Evolutionary conservation across 495 filamentous ascomycete genomes (phyloP).

Genomic region (Bathelium albidoporum): DNA sequence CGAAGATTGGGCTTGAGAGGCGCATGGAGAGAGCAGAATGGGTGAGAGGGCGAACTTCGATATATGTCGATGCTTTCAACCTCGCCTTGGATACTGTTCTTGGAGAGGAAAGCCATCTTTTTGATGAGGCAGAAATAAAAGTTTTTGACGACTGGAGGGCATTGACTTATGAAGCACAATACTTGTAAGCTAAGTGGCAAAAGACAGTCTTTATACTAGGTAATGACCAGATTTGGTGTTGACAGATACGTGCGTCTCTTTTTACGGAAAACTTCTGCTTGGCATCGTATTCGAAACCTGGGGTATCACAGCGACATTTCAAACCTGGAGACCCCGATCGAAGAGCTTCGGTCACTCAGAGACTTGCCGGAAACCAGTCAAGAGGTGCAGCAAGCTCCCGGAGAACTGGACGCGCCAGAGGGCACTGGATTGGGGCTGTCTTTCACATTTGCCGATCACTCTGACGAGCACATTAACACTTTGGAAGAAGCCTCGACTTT

Average conservation of each 20-base stretch:
- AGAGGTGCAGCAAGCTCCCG: slow-evolving; percentile 34
- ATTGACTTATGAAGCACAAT: slow-evolving; percentile 79
- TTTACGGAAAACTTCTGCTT: slow-evolving; percentile 84
- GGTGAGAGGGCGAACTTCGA: slow-evolving; percentile 62
- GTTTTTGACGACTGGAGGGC: slow-evolving; percentile 68
- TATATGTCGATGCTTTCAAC: slow-evolving; percentile 97
- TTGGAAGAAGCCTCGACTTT: slow-evolving; percentile 80
- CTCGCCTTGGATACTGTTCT: slow-evolving; percentile 83
- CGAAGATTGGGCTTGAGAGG: slow-evolving; percentile 33
- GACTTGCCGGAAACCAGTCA: slow-evolving; percentile 35
- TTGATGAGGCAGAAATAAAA: slow-evolving; percentile 65
- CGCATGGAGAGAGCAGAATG: slow-evolving; percentile 47
- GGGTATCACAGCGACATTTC: slow-evolving; percentile 75
- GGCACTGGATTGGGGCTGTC: slow-evolving; percentile 37
- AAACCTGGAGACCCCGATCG: slow-evolving; percentile 55
- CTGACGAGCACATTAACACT: slow-evolving; percentile 57
- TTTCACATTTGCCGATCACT: slow-evolving; percentile 74
- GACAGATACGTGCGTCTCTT: slow-evolving; percentile 82
- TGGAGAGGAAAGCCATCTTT: slow-evolving; percentile 79
- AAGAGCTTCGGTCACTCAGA: slow-evolving; percentile 42
- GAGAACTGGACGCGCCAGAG: slow-evolving; percentile 38
- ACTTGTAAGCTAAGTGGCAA: slow-evolving; percentile 51
- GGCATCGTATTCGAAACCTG: slow-evolving; percentile 74
- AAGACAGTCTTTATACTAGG: not conserved
- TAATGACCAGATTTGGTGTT: slow-evolving; percentile 7